Evolutionary conservation across 306 rosid species (phyloP).

Genomic region (Mimosa bimucronata): DNA sequence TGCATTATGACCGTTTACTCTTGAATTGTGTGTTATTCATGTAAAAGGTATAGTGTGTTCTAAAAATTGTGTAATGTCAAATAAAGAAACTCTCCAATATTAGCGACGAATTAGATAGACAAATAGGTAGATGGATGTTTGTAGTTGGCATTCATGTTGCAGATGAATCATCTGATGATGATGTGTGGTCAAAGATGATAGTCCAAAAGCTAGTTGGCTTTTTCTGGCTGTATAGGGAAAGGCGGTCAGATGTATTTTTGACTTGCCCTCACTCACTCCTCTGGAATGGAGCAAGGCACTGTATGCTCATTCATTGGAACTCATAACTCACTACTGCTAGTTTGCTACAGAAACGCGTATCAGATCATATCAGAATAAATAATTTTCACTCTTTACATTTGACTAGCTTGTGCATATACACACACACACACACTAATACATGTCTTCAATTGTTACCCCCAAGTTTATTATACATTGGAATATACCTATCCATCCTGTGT

Average conservation of each 20-base stretch:
- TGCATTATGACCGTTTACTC: not conserved
- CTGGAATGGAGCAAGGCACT: not conserved
- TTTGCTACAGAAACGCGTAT: not conserved
- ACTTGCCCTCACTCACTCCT: not conserved
- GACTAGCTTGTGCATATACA: not conserved
- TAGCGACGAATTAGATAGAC: too few relatives aligned
- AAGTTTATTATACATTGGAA: too few relatives aligned
- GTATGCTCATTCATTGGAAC: not conserved
- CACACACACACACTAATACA: too few relatives aligned
- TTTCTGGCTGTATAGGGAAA: not conserved
- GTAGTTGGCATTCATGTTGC: not conserved
- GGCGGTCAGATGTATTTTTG: not conserved
- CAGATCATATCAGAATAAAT: not conserved
- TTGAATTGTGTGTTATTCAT: not conserved
- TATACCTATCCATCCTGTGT: too few relatives aligned
- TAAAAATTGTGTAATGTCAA: too few relatives aligned
- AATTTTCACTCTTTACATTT: not conserved
- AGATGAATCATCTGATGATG: not conserved
- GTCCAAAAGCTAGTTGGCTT: not conserved
- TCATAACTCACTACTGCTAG: not conserved
- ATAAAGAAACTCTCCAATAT: not conserved
- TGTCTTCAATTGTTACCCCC: not conserved
- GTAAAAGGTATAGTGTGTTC: not conserved
- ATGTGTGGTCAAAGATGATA: not conserved
- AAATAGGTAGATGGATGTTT: not conserved